These are phyloP conservation scores for Eimeria necatrix DNA, from an alignment of 169 alveolate species.

Conservation along the genomic window DNA sequence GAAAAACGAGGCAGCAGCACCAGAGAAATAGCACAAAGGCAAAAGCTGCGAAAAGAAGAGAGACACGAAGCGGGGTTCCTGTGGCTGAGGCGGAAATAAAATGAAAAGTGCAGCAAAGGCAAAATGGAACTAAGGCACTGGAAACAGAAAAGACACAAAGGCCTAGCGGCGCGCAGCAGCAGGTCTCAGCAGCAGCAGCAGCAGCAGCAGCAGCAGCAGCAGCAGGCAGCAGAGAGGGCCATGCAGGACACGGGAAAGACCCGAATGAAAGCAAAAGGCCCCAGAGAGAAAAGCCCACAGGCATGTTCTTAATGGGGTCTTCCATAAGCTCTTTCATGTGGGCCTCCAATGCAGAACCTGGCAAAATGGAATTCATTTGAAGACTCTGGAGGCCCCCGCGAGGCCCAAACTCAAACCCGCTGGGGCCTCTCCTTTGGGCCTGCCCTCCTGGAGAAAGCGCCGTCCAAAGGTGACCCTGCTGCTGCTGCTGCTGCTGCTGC, in stretches of 20 bases:
- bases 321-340: background rate
- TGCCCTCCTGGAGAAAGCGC: background rate
- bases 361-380: background rate
- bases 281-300: background rate
- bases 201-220: background rate
- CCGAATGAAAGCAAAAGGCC: background rate
- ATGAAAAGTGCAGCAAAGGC: too few relatives aligned
- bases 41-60: too few relatives aligned
- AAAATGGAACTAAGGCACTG: too few relatives aligned
- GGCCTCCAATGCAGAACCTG: background rate
- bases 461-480: background rate
- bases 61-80: too few relatives aligned
- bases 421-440: background rate
- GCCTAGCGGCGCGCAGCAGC: background rate
- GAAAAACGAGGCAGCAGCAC: background rate
- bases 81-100: too few relatives aligned
- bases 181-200: conserved; percentile 35
- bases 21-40: background rate
- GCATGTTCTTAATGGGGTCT: background rate
- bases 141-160: too few relatives aligned
- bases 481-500: background rate
- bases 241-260: background rate
- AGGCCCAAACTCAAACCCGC: background rate
- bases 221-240: background rate
- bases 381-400: background rate